These are phyloP conservation scores for Ogataea glucozyma DNA, from an alignment of 805 yeast species.

Conservation along the genomic window DNA sequence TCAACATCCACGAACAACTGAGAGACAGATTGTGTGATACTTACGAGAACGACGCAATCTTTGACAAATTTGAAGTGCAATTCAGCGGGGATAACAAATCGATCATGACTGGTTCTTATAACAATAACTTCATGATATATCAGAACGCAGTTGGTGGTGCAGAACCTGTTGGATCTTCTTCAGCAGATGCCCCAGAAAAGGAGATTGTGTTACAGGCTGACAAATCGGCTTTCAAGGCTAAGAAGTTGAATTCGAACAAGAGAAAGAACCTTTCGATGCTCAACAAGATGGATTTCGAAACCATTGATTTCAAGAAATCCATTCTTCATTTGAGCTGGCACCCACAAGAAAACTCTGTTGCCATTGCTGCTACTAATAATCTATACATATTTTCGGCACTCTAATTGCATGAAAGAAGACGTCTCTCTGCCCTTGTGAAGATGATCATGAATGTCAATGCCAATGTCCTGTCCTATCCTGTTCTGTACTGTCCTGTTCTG, in stretches of 20 bases:
- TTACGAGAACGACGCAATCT: slow-evolving; percentile 96
- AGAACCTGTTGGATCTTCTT: neutral
- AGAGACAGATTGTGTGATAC: slow-evolving; percentile 94
- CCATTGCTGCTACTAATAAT: slow-evolving; percentile 97
- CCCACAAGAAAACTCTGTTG: slow-evolving; percentile 93
- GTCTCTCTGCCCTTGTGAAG: slow-evolving; percentile 1
- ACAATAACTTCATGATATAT: slow-evolving; percentile 95
- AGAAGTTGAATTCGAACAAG: slow-evolving; percentile 54
- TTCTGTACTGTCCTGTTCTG: neutral
- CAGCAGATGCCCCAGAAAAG: slow-evolving; percentile 37
- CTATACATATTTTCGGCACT: slow-evolving; percentile 79
- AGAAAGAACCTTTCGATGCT: slow-evolving; percentile 43
- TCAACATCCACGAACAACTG: slow-evolving; percentile 92
- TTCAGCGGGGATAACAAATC: slow-evolving; percentile 90
- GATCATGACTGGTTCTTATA: slow-evolving; percentile 96
- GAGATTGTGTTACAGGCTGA: slow-evolving; percentile 95
- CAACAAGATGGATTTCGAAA: slow-evolving; percentile 69
- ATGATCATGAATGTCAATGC: slow-evolving; percentile 4
- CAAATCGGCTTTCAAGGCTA: slow-evolving; percentile 89
- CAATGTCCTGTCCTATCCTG: neutral
- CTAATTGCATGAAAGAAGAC: slow-evolving; percentile 30
- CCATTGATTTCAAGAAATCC: slow-evolving; percentile 91
- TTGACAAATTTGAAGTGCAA: slow-evolving; percentile 96
- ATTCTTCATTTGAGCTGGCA: slow-evolving; percentile 98
- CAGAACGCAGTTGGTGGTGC: slow-evolving; percentile 63